Evolutionary conservation across 2,329 filamentous ascomycete genomes (phyloP).

Genomic region (Coniochaeta prunicola): DNA sequence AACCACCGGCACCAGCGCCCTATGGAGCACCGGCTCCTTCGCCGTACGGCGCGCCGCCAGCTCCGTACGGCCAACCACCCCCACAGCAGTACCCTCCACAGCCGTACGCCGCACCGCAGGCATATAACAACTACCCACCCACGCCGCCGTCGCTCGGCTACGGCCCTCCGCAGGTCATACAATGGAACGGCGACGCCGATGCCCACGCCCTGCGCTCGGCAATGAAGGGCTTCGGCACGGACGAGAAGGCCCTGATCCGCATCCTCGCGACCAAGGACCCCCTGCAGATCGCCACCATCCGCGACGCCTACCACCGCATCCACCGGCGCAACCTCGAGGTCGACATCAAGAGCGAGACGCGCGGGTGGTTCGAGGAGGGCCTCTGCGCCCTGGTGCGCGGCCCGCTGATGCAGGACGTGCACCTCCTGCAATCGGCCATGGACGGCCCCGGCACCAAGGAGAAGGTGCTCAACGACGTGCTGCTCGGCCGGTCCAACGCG

Average conservation of each 20-base stretch:
- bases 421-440: constrained; percentile 64
- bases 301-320: constrained; percentile 56
- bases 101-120: constrained; percentile 23
- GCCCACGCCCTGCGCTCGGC: constrained; percentile 68
- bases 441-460: constrained; percentile 82
- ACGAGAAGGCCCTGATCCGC: constrained; percentile 70
- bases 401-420: constrained; percentile 69
- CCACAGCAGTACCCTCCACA: constrained; percentile 26
- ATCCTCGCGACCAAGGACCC: constrained; percentile 68
- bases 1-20: constrained; percentile 19
- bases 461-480: constrained; percentile 73
- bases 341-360: constrained; percentile 73
- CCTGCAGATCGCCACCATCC: constrained; percentile 64
- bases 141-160: constrained; percentile 69
- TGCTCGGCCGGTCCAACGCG: constrained; percentile 77
- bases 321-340: constrained; percentile 63
- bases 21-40: constrained; percentile 17
- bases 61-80: constrained; percentile 31
- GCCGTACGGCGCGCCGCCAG: constrained; percentile 22
- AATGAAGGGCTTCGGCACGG: constrained; percentile 88
- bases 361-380: constrained; percentile 66
- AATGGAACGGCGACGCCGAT: constrained; percentile 60
- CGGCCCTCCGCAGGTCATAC: constrained; percentile 59
- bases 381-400: constrained; percentile 71
- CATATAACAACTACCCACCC: constrained; percentile 31